Conservation (phyloP, 371 early-diverging fungal species). For the Zopfochytrium polystomum region DNA sequence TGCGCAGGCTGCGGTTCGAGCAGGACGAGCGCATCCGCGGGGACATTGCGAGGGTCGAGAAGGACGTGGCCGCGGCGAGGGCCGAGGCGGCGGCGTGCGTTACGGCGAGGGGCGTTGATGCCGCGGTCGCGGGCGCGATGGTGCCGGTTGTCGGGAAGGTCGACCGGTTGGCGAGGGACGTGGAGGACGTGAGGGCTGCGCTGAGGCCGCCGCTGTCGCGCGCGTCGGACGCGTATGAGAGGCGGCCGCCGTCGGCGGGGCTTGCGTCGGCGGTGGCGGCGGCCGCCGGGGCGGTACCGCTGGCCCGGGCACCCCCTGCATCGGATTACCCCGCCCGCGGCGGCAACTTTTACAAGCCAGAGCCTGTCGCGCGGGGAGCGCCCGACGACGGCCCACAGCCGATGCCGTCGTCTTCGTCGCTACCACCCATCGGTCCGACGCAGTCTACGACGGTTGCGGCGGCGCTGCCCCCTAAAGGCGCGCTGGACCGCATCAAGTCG, state of each 20-base stretch:
- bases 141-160: conserved; percentile 12
- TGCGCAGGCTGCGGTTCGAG: conserved; percentile 18
- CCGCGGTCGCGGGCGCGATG: conserved; percentile 17
- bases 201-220: neutral
- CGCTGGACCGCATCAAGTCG: too few relatives aligned
- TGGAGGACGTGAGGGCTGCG: conserved; percentile 16
- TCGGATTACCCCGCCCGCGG: neutral
- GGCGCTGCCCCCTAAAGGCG: too few relatives aligned
- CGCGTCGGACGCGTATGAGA: neutral
- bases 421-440: too few relatives aligned
- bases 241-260: neutral
- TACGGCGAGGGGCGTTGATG: conserved; percentile 15
- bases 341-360: too few relatives aligned
- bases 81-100: conserved; percentile 18
- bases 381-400: too few relatives aligned
- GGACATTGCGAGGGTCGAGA: conserved; percentile 20
- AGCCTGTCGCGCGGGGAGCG: too few relatives aligned
- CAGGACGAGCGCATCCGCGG: conserved; percentile 20
- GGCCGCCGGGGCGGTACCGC: neutral
- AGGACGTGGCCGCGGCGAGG: conserved; percentile 17
- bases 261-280: neutral
- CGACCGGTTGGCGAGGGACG: conserved; percentile 17
- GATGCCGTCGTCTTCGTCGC: too few relatives aligned
- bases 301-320: neutral
- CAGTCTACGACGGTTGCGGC: too few relatives aligned